Evolutionary conservation across 371 early-diverging fungal species (phyloP), one percentile per base, ranked within the genome.

Genomic region (Mortierella sp.): DNA sequence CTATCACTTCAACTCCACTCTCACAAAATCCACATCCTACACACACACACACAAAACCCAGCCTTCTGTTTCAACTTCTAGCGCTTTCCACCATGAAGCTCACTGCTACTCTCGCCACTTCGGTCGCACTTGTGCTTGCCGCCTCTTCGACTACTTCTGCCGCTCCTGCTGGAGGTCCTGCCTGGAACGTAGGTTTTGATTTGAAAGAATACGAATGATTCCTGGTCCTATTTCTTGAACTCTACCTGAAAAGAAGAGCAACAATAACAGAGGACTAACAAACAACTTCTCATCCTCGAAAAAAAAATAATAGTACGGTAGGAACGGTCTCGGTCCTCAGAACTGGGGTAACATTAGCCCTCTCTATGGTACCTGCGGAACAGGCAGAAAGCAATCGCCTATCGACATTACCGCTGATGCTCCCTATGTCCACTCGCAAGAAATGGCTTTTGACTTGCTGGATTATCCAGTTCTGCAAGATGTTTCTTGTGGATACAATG

Each of bases 351-450:
- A 63, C 7, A 18, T 79, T 1, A 60, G 66, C 37, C 73, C 79
- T 14, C 63, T 69, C 16, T 76, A 47, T 23, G 56, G 56, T 9
- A 57, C 47, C 14, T 84, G 84, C 65, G 57, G 63, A 25, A 62
- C 63, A 0, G 83, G 84, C 23, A 57, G 64, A 2, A 47, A 64
- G 16, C 84, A 84, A 61, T 84, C 84, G 7, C 83, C 84, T 18
- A 75, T 83, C 52, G 76, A 84, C 52, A 51, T 84, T 25, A 62
- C 30, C 11, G 21, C 58, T n/a, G 68, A 57, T 3, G 56, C 64
- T 0, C 70, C 65, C 12, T 62, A 58, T 43, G 69, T 64, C 16
- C 7, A 47, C 14, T 29, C 66, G 14, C 44, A 65, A 16, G 59
- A 37, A 46, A 44, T 57, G 29, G 15, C 57, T 12, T 37, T 66